A percentile compares a stretch with the other conserved stretches of the same genome.
phyloP scores from a whole-genome alignment of 169 alveolate genomes.

The Plasmodium coatneyi region DNA sequence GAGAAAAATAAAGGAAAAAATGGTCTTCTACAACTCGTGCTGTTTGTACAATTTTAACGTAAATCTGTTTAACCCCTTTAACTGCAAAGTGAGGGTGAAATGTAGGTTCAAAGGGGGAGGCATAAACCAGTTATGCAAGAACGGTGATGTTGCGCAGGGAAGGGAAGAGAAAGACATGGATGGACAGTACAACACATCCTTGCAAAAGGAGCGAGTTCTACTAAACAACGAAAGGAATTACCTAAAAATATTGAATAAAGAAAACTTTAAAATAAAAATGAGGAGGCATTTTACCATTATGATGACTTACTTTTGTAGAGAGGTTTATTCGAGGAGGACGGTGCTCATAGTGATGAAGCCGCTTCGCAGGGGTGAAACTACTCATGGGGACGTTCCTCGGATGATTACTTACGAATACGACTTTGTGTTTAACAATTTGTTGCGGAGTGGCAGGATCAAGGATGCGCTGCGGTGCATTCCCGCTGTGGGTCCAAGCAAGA shows the following conservation, averaged over 20 bases:
- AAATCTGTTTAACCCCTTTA: conserved; percentile 57
- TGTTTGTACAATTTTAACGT: conserved; percentile 23
- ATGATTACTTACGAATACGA: conserved; percentile 33
- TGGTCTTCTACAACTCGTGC: conserved; percentile 46
- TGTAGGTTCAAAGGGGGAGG: conserved; percentile 1
- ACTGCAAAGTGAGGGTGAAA: conserved; percentile 23
- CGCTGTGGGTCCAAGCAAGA: background rate
- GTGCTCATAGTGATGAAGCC: conserved; percentile 21
- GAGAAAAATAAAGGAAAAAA: conserved; percentile 50
- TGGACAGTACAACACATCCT: too few species aligned
- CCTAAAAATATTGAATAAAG: conserved; percentile 29
- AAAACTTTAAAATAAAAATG: conserved; percentile 27
- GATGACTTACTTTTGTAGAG: conserved; percentile 27
- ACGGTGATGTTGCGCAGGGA: background rate
- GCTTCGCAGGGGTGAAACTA: background rate
- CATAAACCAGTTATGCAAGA: background rate
- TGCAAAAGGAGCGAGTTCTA: background rate
- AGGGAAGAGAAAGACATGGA: background rate
- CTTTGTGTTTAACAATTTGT: conserved; percentile 13
- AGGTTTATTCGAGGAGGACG: background rate
- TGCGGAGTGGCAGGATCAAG: background rate
- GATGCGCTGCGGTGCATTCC: background rate
- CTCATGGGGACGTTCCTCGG: background rate
- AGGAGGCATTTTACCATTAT: conserved; percentile 35
- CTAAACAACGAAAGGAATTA: conserved; percentile 29